A percentile compares a stretch with the other conserved stretches of the same genome.
These are phyloP conservation scores for Brassica juncea DNA, from an alignment of 345 rosid species.

Conservation along the genomic window DNA sequence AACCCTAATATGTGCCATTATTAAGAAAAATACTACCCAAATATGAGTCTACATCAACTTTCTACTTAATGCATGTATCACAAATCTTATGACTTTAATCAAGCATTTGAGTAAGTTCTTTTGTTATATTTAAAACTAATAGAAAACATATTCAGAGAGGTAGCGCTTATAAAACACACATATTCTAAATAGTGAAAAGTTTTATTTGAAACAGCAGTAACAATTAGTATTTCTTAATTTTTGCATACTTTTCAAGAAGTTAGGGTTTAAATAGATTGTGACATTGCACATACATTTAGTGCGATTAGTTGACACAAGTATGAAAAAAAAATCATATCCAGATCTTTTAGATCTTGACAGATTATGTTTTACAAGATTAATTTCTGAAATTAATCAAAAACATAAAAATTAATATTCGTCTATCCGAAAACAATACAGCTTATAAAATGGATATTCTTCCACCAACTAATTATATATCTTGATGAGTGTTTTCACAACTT, in stretches of 20 bases:
- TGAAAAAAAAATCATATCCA: not conserved
- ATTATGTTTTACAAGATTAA: not conserved
- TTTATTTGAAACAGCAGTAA: not conserved
- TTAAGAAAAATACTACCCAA: not conserved
- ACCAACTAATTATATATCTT: constrained; percentile 10
- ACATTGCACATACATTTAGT: not conserved
- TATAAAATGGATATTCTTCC: constrained; percentile 29
- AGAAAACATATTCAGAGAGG: not conserved
- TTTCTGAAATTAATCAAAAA: constrained; percentile 10
- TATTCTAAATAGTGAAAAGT: not conserved
- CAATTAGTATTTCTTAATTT: not conserved
- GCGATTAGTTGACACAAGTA: not conserved
- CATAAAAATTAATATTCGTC: not conserved
- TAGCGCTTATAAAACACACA: not conserved
- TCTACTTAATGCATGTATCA: not conserved
- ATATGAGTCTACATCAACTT: not conserved
- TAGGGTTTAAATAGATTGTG: constrained; percentile 4
- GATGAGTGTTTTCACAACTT: constrained; percentile 13
- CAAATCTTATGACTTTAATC: not conserved
- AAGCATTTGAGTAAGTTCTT: not conserved
- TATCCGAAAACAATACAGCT: constrained; percentile 4
- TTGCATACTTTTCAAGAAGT: not conserved
- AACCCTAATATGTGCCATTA: not conserved
- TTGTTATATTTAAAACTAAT: not conserved
- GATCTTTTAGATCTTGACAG: not conserved